Percentiles rank a stretch among this genome's conserved stretches.
These are phyloP conservation scores for Trametes cingulata DNA, from an alignment of 768 basidiomycete species.

Conservation along the genomic window DNA sequence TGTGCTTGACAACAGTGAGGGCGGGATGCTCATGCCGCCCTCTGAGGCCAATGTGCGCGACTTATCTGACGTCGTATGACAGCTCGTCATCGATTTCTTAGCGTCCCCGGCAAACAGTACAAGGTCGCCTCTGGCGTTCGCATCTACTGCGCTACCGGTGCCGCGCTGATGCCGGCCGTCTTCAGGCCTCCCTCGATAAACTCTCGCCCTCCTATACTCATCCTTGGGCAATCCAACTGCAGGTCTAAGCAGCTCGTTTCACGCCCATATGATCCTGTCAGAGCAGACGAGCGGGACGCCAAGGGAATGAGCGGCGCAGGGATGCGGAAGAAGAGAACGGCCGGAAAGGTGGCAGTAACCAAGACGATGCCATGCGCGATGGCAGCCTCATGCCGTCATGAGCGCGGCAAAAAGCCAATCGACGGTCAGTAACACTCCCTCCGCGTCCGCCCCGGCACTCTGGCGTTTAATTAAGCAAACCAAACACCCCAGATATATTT, in stretches of 20 bases:
- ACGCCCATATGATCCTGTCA: not conserved
- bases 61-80: not conserved
- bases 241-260: not conserved
- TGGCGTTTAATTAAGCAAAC: slow-evolving; percentile 7
- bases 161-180: not conserved
- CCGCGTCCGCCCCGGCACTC: slow-evolving; percentile 3
- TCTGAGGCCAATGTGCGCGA: too few relatives aligned
- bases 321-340: not conserved
- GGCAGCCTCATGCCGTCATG: not conserved
- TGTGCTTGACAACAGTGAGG: too few relatives aligned
- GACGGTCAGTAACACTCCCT: too few relatives aligned
- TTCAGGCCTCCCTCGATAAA: too few relatives aligned
- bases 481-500: not conserved
- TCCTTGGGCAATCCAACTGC: not conserved
- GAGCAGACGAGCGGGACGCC: not conserved
- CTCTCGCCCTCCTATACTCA: too few relatives aligned
- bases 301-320: not conserved
- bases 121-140: not conserved
- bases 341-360: not conserved
- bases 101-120: not conserved
- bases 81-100: slow-evolving; percentile 1
- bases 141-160: not conserved
- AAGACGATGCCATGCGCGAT: not conserved
- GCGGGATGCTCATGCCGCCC: not conserved
- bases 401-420: slow-evolving; percentile 1